Percentiles rank a stretch among this genome's conserved stretches.
These are phyloP conservation scores for Neurospora sp. DNA, from an alignment of 495 filamentous ascomycete genomes.

Conservation along the genomic window DNA sequence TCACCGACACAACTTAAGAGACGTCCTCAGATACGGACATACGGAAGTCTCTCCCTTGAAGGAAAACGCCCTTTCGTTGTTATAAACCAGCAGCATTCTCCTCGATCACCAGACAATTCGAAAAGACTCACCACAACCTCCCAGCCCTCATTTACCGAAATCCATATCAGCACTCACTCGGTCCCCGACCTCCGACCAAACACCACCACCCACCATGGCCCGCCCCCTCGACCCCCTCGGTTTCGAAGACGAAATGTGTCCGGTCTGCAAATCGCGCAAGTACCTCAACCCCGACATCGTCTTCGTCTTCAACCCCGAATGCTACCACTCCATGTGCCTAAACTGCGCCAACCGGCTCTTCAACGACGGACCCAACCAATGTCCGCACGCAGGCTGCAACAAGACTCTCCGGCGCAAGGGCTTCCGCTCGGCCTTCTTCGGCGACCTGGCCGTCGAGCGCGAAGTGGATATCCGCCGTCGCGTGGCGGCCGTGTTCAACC, in stretches of 20 bases:
- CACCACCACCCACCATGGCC: constrained; percentile 21
- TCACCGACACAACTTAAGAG: neutral
- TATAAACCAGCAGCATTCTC: neutral
- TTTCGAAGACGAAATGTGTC: constrained; percentile 65
- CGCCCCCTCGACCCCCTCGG: constrained; percentile 11
- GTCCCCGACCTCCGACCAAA: constrained; percentile 3
- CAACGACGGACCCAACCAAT: constrained; percentile 78
- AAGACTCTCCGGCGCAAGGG: constrained; percentile 73
- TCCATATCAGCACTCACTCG: neutral
- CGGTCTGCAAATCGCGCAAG: constrained; percentile 88
- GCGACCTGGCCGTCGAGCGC: constrained; percentile 79
- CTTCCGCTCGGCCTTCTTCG: constrained; percentile 84
- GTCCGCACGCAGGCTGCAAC: constrained; percentile 78
- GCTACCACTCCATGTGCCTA: constrained; percentile 97
- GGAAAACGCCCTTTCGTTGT: neutral
- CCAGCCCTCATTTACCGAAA: neutral
- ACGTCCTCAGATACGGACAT: neutral
- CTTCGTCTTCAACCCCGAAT: constrained; percentile 94
- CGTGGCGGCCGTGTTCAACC: constrained; percentile 78
- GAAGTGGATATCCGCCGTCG: constrained; percentile 85
- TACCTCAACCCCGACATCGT: constrained; percentile 90
- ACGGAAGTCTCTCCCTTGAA: neutral
- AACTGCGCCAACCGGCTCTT: constrained; percentile 93
- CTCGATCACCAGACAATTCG: neutral
- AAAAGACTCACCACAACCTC: neutral